Base-by-base conservation (phyloP, 495 filamentous ascomycete genomes). In the Tuber aestivum region DNA sequence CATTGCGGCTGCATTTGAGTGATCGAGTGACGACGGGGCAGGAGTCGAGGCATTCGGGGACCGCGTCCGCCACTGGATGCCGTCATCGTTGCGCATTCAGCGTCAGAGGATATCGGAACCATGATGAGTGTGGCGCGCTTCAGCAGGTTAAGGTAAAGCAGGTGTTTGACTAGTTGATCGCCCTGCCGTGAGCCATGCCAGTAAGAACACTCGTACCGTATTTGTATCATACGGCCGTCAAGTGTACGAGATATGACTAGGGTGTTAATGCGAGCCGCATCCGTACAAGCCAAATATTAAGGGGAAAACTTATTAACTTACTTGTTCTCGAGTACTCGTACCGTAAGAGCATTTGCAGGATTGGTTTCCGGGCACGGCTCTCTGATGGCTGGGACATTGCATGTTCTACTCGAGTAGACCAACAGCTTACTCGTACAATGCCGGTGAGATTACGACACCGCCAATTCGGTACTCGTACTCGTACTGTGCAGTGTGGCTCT, bases 61-160 rank as follows among this genome's bases (percentile, higher is more conserved):
- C 27, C 8, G 2, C n/a, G 4, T 16, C 27, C 56, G 27, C 56
- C 3, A 18, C n/a, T 35, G 12, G 56, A 35, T 65, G 56, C 56
- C 56, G 56, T 65, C 56, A 65, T 65, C 56, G n/a, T 65, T 65
- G 56, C 56, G 56, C 56, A 65, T 65, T 65, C 27, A 27, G 10
- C 1, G 27, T 27, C 27, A 5, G 56, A 61, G 12, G 9, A 23
- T 0, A 56, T 27, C 23, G 12, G 3, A 56, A n/a, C 50, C 4
- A 65, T 61, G 50, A 61, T 65, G n/a, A 3, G 27, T 65, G 56
- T 32, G n/a, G 56, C 27, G 56, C 56, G 32, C 56, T 16, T 32
- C 2, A 3, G n/a, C 50, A 27, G 3, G 50, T 56, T 27, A 0
- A 10, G n/a, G n/a, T 23, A 56, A 14, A 50, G 45, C 4, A 0